Evolutionary conservation across 2,329 filamentous ascomycete genomes (phyloP), one percentile per base, ranked within the genome.

Genomic region (Monosporascus sp.): DNA sequence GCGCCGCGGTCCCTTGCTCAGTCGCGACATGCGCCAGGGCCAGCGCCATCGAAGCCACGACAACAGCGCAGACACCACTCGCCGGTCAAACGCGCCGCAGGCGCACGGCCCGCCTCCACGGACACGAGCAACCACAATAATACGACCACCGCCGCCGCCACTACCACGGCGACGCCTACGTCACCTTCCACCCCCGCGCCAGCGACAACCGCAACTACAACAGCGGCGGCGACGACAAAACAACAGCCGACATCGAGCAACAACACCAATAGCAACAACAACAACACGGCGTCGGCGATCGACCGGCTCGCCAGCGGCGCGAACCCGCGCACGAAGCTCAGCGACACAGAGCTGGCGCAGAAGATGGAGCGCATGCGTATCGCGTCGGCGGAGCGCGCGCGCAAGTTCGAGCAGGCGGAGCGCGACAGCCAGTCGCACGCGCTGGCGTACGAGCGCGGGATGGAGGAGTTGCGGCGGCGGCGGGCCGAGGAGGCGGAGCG

Each of bases 331-430:
- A 77, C 77, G 24, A 84, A 84, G 67, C 75, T 83, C 27, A 84
- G 81, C 0, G 81, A 85, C 0, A 68, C 71, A 1, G 79, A 86
- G 66, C 75, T 85, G 4, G 72, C 79, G 0, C 76, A 72, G 55
- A 83, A 83, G 64, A 82, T 85, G 77, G 79, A 79, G 60, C 71
- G 79, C 64, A 84, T 83, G 78, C 81, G 81, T 52, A 73, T 85
- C 8, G 65, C 82, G 0, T 74, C 76, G 0, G 80, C 77, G 0
- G 82, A 85, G 64, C 82, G 81, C 68, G 75, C 78, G 60, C 77
- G 79, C 59, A 80, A 79, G 55, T 82, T 82, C 59, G 78, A 84
- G 60, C 76, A 80, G 63, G 79, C 78, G 1, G 78, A 82, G 65
- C 72, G 75, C 56, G 81, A 84, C 60, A 73, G 81, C 68, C 75